Evolutionary conservation across 2,329 filamentous ascomycete species (phyloP), one percentile per base, ranked within the genome.

Genomic region (Beauveria pseudobassiana): DNA sequence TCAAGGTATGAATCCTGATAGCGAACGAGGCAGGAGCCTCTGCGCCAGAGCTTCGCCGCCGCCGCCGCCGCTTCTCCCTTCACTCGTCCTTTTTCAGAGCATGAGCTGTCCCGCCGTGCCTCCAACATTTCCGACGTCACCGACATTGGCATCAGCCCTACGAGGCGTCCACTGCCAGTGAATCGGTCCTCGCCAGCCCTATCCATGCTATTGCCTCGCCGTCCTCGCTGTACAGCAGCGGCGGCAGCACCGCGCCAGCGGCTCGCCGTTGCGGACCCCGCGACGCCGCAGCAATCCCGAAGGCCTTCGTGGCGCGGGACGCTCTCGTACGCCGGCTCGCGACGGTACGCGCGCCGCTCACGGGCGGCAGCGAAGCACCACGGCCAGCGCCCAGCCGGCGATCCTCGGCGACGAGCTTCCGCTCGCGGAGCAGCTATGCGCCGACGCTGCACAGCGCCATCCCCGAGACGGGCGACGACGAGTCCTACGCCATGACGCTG

Each of bases 401-500:
- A 6, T 62, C 68, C 16, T 71, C 73, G 1, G 67, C 63, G 59
- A 63, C 64, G 20, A 65, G 65, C 48, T 70, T 69, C 50, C 65
- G 63, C 30, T 58, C 69, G 10, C 68, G 67, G 46, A 52, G 40
- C 43, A 52, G 43, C 54, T 70, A 71, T 58, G 63, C 61, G n/a
- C 66, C 69, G 8, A 62, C 68, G 1, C 30, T 69, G 30, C 66
- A 65, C 28, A 66, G 68, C 38, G 64, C 69, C 5, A 67, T 68
- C n/a, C 67, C 65, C 2, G 68, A 70, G 5, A 66, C 72, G 10
- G 75, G 74, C 8, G 63, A 69, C 7, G 75, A 80, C 56, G 76
- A 81, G 49, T 73, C 74, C 22, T 76, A 78, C 45, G 76, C 75
- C 57, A 67, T 82, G 53, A 75, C 77, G 16, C 72, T 82, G 3